Evolutionary conservation across 306 rosid genomes (phyloP), one percentile per base, ranked within the genome.

Genomic region (Corylus americana): DNA sequence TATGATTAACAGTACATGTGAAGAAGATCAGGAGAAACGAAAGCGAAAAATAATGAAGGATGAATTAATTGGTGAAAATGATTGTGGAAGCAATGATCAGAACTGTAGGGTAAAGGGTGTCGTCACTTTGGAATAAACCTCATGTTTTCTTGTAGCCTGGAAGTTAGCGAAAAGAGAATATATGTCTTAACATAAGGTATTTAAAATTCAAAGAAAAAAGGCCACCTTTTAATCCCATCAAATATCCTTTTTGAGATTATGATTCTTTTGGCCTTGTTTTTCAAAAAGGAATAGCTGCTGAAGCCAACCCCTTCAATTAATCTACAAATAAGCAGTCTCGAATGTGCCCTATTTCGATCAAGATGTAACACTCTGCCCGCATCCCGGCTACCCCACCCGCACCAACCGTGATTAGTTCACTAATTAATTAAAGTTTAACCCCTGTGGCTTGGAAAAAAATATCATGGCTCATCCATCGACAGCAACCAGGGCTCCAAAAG

Each of bases 321-420:
- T 77, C 80, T 76, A 61, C 79, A 72, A 82, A 85, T 86, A 55
- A 49, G 45, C 63, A 81, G 83, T 77, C 78, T 81, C 78, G 25
- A 75, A 79, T 72, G 71, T 71, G 87, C 77, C 69, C 55, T 81
- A 62, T 81, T 81, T 83, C 78, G 92, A 88, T 87, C 84, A 55
- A 82, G 94, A 90, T 85, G 90, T 87, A 75, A 79, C 91, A 90
- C 86, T 89, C 84, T 80, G 85, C 86, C 79, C 78, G 48, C 45
- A 42, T 48, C 92, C 97, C 86, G 86, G 93, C 54, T 85, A 68
- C 86, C 92, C 97, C 86, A 92, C 97, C 48, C 16, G 8, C 87
- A 90, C 92, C 91, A 14, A 87, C 86, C 91, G 85, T 83, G 79
- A 83, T 80, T 86, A 87, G 69, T 79, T 85, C 85, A 59, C 69